phyloP scores from a whole-genome alignment of 1,139 yeast genomes.

The Zygosaccharomyces pseudobailii region DNA sequence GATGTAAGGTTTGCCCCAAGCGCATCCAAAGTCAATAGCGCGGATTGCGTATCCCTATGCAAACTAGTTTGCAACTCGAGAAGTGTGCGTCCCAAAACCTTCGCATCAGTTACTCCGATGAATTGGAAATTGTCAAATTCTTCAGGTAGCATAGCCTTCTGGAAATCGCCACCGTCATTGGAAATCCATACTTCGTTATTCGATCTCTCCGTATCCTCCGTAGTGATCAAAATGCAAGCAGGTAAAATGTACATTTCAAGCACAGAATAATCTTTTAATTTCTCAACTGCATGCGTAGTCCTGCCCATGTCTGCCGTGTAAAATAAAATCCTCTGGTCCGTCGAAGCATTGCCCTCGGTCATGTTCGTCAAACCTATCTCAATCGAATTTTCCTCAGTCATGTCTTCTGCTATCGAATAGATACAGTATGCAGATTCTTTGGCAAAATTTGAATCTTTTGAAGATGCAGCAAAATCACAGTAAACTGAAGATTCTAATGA shows the following conservation, averaged over 20 bases:
- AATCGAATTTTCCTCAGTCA: background rate
- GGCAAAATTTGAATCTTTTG: conserved; percentile 13
- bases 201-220: conserved; percentile 21
- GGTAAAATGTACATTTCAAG: conserved; percentile 13
- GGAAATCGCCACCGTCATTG: conserved; percentile 20
- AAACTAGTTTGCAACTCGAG: conserved; percentile 13
- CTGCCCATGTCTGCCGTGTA: conserved; percentile 16
- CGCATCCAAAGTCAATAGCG: conserved; percentile 27
- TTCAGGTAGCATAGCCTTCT: conserved; percentile 27
- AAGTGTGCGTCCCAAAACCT: background rate
- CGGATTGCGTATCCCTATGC: conserved; percentile 5
- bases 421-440: conserved; percentile 14
- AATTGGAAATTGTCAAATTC: conserved; percentile 14
- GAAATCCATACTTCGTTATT: conserved; percentile 26
- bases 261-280: conserved; percentile 19
- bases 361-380: too few species aligned
- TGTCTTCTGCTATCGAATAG: conserved; percentile 1
- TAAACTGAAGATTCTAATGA: background rate
- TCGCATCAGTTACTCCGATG: background rate
- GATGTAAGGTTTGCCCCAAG: conserved; percentile 25
- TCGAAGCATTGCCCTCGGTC: background rate
- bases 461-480: conserved; percentile 4
- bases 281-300: conserved; percentile 10
- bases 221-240: conserved; percentile 20
- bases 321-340: background rate